These are phyloP conservation scores for Diaporthe sp. DNA, from an alignment of 2,329 filamentous ascomycete species.

Conservation along the genomic window DNA sequence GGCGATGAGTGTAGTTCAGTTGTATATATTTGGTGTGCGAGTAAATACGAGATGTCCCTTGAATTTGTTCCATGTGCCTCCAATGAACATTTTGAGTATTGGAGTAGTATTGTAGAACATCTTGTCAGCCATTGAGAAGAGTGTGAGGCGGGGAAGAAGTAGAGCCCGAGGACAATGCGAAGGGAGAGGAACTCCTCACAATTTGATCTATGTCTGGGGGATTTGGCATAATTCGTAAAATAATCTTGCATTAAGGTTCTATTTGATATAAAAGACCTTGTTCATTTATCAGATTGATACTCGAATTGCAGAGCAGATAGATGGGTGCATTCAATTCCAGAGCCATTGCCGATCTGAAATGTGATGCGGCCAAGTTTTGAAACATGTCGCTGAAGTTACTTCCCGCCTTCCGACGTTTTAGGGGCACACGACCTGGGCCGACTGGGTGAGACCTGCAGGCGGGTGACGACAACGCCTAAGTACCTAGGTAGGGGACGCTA, in stretches of 20 bases:
- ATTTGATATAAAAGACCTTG: background rate
- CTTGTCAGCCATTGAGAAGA: background rate
- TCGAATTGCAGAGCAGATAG: background rate
- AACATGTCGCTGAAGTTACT: conserved; percentile 26
- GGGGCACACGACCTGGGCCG: conserved; percentile 3
- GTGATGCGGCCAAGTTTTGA: conserved; percentile 12
- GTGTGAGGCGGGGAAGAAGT: background rate
- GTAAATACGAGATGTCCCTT: background rate
- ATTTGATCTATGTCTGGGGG: too few relatives aligned
- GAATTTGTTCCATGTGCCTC: background rate
- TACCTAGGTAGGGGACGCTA: background rate
- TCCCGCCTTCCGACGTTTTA: conserved; percentile 31
- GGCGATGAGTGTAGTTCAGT: background rate
- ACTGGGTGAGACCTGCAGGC: conserved; percentile 25
- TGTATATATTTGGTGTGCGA: conserved; percentile 8
- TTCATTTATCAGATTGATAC: background rate
- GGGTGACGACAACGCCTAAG: conserved; percentile 7
- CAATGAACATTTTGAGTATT: background rate
- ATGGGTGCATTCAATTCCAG: background rate
- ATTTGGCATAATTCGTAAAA: too few relatives aligned
- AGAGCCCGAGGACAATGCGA: background rate
- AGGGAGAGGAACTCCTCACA: too few relatives aligned
- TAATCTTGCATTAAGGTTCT: background rate
- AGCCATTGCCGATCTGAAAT: background rate
- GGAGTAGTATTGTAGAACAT: background rate